These are phyloP conservation scores for Rhizopogon roseolus DNA, from an alignment of 768 basidiomycete species.

Conservation along the genomic window DNA sequence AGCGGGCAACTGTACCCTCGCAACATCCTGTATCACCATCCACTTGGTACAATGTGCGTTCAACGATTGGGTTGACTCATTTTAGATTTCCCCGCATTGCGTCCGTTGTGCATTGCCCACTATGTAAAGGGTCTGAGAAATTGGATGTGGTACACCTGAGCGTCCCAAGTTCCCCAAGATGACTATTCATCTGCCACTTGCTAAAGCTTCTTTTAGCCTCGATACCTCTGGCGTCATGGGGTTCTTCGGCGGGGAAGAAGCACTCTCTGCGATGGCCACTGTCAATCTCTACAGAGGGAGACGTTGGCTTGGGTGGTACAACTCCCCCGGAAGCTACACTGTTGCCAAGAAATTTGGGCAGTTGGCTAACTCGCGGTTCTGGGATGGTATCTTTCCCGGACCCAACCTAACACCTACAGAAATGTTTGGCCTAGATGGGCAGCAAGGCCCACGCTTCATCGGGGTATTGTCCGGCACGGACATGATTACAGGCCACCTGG, in stretches of 20 bases:
- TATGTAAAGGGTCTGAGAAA: not conserved
- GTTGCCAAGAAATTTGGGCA: constrained; percentile 30
- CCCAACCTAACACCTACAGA: constrained; percentile 20
- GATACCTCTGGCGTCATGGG: constrained; percentile 29
- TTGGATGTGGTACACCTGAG: not conserved
- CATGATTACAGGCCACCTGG: constrained; percentile 28
- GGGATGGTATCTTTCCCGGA: constrained; percentile 30
- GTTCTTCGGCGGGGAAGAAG: constrained; percentile 35
- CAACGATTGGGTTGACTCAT: not conserved
- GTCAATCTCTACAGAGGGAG: constrained; percentile 27
- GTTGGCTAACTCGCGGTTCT: constrained; percentile 22
- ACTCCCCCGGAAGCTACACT: constrained; percentile 31
- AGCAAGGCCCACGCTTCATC: constrained; percentile 21
- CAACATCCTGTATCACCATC: not conserved
- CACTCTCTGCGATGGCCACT: constrained; percentile 31
- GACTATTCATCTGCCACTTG: constrained; percentile 6
- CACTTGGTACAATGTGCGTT: not conserved
- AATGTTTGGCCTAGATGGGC: constrained; percentile 25
- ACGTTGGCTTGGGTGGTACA: constrained; percentile 32
- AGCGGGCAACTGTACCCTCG: not conserved
- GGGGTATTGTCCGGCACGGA: constrained; percentile 23
- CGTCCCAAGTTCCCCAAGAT: not conserved
- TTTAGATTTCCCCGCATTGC: not conserved
- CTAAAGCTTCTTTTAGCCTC: constrained; percentile 11
- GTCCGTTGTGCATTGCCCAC: not conserved